A percentile compares a stretch with the other conserved stretches of the same genome.
phyloP scores from a whole-genome alignment of 2,329 filamentous ascomycete species.

The Ophiosphaerella korrae region DNA sequence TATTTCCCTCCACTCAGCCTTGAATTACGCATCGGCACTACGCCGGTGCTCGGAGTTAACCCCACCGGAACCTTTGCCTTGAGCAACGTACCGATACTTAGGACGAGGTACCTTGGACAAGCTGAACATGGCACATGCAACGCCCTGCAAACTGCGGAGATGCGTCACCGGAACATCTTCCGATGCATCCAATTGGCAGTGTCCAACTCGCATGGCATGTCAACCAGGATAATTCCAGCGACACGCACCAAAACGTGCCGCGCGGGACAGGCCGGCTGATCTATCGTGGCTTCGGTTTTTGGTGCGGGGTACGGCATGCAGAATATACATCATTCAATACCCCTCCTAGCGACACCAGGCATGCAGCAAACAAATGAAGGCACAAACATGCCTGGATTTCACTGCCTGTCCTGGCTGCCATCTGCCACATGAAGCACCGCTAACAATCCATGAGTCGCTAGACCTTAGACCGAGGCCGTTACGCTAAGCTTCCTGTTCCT shows the following conservation, averaged over 20 bases:
- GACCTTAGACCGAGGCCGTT: neutral
- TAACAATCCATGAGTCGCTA: no score
- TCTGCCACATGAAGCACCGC: neutral
- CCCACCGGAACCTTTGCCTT: neutral
- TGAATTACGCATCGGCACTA: neutral
- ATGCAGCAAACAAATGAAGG: neutral
- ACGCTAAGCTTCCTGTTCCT: slow-evolving; percentile 5
- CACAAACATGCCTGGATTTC: neutral
- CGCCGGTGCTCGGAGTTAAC: no score
- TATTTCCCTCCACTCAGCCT: no score
- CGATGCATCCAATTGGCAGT: slow-evolving; percentile 13
- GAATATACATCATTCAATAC: neutral
- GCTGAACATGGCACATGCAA: slow-evolving; percentile 9
- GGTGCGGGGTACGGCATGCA: slow-evolving; percentile 26
- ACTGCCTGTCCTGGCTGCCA: neutral
- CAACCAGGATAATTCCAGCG: slow-evolving; percentile 13
- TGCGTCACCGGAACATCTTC: slow-evolving; percentile 21
- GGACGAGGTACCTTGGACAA: neutral
- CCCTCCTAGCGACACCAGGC: neutral
- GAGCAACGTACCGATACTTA: slow-evolving; percentile 12
- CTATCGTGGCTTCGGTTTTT: slow-evolving; percentile 16
- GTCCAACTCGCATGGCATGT: slow-evolving; percentile 1
- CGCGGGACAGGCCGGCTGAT: slow-evolving; percentile 34
- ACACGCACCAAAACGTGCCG: slow-evolving; percentile 16
- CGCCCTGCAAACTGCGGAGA: slow-evolving; percentile 11